A percentile compares a stretch with the other conserved stretches of the same genome.
Evolutionary conservation across 2,329 filamentous ascomycete species (phyloP).

Genomic region (Knoxdaviesia proteae): DNA sequence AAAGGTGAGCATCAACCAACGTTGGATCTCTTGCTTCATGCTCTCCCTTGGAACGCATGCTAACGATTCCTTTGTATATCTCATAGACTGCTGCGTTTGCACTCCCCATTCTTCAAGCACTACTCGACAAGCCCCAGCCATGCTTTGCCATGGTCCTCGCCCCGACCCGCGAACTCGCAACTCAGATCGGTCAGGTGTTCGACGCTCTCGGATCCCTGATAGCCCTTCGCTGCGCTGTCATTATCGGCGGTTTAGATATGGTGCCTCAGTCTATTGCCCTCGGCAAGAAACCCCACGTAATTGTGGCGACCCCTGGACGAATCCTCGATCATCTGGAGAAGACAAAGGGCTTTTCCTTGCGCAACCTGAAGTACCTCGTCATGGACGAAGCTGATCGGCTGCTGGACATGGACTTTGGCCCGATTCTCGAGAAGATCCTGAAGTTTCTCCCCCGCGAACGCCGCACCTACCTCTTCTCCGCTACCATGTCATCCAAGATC

Average conservation of each 20-base stretch:
- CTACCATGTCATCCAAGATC: conserved; percentile 85
- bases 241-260: conserved; percentile 94
- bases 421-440: conserved; percentile 79
- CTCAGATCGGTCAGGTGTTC: conserved; percentile 74
- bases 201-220: conserved; percentile 77
- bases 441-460: conserved; percentile 65
- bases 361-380: conserved; percentile 66
- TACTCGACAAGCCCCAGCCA: conserved; percentile 72
- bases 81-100: conserved; percentile 66
- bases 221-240: conserved; percentile 63
- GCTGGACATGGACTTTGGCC: conserved; percentile 84
- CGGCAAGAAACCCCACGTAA: conserved; percentile 85
- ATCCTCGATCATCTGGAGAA: conserved; percentile 86
- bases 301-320: conserved; percentile 80
- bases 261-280: conserved; percentile 76
- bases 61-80: neutral
- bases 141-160: conserved; percentile 80
- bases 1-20: conserved; percentile 24
- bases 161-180: conserved; percentile 80
- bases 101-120: conserved; percentile 72
- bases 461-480: conserved; percentile 77
- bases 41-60: neutral
- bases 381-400: conserved; percentile 90
- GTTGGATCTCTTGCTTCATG: neutral
- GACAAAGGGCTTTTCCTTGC: conserved; percentile 83